Base-by-base conservation (phyloP, 2,329 filamentous ascomycete species). In the Colletotrichum sp. region DNA sequence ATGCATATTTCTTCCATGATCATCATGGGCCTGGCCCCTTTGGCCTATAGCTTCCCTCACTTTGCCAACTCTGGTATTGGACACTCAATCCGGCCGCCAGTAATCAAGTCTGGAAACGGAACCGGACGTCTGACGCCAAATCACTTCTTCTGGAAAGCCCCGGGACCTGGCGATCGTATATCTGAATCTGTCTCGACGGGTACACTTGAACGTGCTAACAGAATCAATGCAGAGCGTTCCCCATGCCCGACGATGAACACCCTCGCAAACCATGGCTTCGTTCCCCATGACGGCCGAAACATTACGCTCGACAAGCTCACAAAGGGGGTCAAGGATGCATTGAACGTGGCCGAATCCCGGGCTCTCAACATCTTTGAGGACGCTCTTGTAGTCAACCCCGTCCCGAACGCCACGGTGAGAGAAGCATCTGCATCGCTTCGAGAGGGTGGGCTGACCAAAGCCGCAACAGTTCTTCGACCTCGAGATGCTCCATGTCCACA, bases 331-430 rank as follows among this genome's bases (percentile, higher is more conserved):
- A 68, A 73, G 11, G 79, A 81, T 1, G 87, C 82, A 4, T 79
- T 90, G 60, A 87, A 88, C 80, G 85, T 90, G 74, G 82, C 87
- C 19, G 72, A 72, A 2, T 79, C 81, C 2, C 82, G 89, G 3
- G 85, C 81, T 0, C 78, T 57, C 1, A 74, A 87, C 19, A 85
- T 90, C 81, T 89, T 84, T 77, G 79, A 85, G 7, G 81, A 83
- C 63, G 88, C 86, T 55, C 73, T 87, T 16, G 74, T 80, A 27
- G 81, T 81, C 22, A 88, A 87, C 75, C 86, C 87, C 0, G 79
- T 83, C 30, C 84, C 85, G 1, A 69, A 71, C 19, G 30, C 48
- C 8, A 88, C 66, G n/a, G 32, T 60, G 11, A 66, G 64, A 19
- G 79, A 52, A 83, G 25, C n/a, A 28, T 16, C 55, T 25, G 22